phyloP scores from a whole-genome alignment of 441 rosid genomes.

The Arabidopsis hybrid region DNA sequence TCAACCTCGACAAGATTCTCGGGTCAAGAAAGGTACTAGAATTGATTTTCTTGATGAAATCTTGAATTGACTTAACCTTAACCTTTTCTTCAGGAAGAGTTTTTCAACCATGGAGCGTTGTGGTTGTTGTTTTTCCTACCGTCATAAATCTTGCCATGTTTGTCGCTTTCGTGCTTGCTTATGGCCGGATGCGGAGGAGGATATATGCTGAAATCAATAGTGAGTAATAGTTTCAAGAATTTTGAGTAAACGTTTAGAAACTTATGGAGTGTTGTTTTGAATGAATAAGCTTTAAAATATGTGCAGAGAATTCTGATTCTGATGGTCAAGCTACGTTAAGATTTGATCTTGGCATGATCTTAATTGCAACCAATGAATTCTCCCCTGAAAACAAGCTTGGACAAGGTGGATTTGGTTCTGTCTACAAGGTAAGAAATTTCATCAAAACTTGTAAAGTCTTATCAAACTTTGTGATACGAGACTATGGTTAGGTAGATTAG shows the following conservation, averaged over 20 bases:
- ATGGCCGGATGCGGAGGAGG: slow-evolving; percentile 34
- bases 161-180: slow-evolving; percentile 41
- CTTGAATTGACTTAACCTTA: background rate
- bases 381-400: slow-evolving; percentile 39
- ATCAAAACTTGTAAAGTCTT: background rate
- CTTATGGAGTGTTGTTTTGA: background rate
- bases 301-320: slow-evolving; percentile 8
- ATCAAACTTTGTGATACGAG: too few relatives aligned
- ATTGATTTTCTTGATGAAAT: slow-evolving; percentile 7
- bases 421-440: slow-evolving; percentile 31
- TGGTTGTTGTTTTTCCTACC: slow-evolving; percentile 38
- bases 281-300: background rate
- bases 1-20: background rate
- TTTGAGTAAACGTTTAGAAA: background rate
- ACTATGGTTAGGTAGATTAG: too few relatives aligned
- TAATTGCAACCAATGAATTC: slow-evolving; percentile 30
- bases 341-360: slow-evolving; percentile 16
- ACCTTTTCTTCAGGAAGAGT: slow-evolving; percentile 29
- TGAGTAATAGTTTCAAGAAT: slow-evolving; percentile 5
- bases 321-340: slow-evolving; percentile 6
- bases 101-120: slow-evolving; percentile 38
- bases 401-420: slow-evolving; percentile 47
- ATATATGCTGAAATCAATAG: slow-evolving; percentile 28
- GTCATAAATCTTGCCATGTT: slow-evolving; percentile 27
- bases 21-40: slow-evolving; percentile 26